Percentiles rank a stretch among this genome's conserved stretches.
Evolutionary conservation across 2,329 filamentous ascomycete species (phyloP).

Genomic region (Trichoderma koningii): DNA sequence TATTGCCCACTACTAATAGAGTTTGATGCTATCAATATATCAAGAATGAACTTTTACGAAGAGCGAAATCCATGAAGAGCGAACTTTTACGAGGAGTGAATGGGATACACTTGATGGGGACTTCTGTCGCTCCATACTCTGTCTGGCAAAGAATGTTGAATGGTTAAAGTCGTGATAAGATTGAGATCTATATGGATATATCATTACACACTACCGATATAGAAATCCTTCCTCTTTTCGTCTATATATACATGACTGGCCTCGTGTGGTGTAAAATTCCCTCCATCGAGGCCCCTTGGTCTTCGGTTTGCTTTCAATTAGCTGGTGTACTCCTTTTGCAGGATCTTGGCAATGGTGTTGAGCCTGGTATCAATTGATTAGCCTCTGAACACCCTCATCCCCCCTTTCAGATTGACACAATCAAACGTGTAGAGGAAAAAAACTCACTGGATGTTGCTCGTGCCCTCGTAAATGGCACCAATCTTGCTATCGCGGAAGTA

Average conservation of each 20-base stretch:
- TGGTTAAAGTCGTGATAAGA: background rate
- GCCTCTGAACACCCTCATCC: background rate
- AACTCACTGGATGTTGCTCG: constrained; percentile 70
- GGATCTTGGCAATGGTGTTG: constrained; percentile 64
- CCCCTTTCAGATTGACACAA: background rate
- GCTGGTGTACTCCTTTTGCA: constrained; percentile 63
- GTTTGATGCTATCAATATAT: constrained; percentile 13
- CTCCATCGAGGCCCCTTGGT: background rate
- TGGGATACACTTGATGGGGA: too few relatives aligned
- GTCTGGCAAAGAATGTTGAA: background rate
- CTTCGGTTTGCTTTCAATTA: constrained; percentile 33
- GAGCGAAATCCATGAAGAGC: too few relatives aligned
- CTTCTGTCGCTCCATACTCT: background rate
- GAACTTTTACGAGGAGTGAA: too few relatives aligned
- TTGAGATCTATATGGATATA: constrained; percentile 11
- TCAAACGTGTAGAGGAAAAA: background rate
- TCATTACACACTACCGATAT: constrained; percentile 12
- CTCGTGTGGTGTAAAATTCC: background rate
- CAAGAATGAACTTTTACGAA: too few relatives aligned
- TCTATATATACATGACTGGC: background rate
- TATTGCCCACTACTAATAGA: constrained; percentile 29
- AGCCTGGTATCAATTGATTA: constrained; percentile 42
- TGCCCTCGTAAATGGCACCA: constrained; percentile 94
- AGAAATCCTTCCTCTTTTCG: background rate
- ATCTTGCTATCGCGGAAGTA: constrained; percentile 98